A percentile compares a stretch with the other conserved stretches of the same genome.
phyloP scores from a whole-genome alignment of 2,329 filamentous ascomycete genomes.

The Metarhizium guizhouense region DNA sequence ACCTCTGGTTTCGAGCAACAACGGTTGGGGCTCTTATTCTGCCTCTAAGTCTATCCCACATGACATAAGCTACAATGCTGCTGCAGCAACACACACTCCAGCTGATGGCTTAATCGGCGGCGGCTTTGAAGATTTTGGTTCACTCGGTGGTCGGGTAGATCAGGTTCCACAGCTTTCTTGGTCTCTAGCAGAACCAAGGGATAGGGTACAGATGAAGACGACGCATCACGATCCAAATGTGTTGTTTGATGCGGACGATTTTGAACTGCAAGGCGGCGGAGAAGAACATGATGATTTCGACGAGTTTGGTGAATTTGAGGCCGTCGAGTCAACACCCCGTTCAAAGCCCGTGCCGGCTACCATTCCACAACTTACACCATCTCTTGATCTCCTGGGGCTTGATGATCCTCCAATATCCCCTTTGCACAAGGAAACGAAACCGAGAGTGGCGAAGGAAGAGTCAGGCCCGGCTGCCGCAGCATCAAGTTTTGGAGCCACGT shows the following conservation, averaged over 20 bases:
- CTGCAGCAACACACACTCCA: neutral
- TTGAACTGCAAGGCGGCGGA: slow-evolving; percentile 30
- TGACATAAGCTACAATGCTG: neutral
- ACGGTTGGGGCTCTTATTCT: neutral
- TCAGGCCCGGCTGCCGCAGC: slow-evolving; percentile 7
- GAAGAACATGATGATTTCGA: slow-evolving; percentile 41
- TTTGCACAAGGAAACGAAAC: slow-evolving; percentile 1
- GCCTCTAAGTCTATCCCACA: neutral
- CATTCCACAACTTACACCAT: slow-evolving; percentile 12
- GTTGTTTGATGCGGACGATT: slow-evolving; percentile 57
- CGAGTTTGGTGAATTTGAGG: slow-evolving; percentile 52
- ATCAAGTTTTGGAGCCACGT: slow-evolving; percentile 19
- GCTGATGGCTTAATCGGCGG: neutral
- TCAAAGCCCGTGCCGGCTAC: slow-evolving; percentile 10
- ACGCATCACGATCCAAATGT: slow-evolving; percentile 39
- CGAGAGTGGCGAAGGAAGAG: neutral
- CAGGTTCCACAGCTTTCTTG: slow-evolving; percentile 10
- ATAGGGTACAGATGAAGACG: slow-evolving; percentile 16
- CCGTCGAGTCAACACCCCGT: slow-evolving; percentile 19
- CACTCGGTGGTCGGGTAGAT: neutral
- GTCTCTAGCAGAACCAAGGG: slow-evolving; percentile 6
- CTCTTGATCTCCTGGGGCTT: slow-evolving; percentile 33
- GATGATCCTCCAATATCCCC: slow-evolving; percentile 18
- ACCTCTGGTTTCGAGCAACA: neutral
- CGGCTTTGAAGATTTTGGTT: neutral